Percentiles rank a stretch among this genome's conserved stretches.
Conservation (phyloP, 257 asterid genomes). For the Solanum lycopersicoides region DNA sequence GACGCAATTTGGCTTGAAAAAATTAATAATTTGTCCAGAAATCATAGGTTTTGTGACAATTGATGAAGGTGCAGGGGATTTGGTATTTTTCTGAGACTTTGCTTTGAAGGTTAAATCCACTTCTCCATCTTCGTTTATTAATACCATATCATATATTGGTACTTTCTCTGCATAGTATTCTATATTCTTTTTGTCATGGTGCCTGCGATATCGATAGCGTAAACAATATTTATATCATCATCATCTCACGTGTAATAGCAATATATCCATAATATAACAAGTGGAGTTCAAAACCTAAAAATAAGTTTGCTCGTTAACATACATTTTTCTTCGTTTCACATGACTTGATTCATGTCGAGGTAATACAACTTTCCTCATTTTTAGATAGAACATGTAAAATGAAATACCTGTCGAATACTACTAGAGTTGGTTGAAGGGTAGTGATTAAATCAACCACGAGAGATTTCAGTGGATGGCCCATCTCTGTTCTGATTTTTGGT, state of each 20-base stretch:
- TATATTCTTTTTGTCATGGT: constrained; percentile 25
- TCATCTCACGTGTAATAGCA: neutral
- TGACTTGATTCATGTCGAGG: no score
- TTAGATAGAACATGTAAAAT: no score
- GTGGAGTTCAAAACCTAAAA: neutral
- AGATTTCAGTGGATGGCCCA: constrained; percentile 53
- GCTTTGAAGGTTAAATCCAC: constrained; percentile 24
- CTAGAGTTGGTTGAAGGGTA: constrained; percentile 45
- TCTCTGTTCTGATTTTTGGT: constrained; percentile 48
- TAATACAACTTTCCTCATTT: no score
- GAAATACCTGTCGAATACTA: constrained; percentile 69
- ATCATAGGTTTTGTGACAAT: constrained; percentile 2
- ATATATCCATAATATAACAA: neutral
- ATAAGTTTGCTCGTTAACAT: no score
- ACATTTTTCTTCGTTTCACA: no score
- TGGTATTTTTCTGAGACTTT: neutral
- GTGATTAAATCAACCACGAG: constrained; percentile 45
- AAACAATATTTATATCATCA: neutral
- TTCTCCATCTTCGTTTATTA: constrained; percentile 28
- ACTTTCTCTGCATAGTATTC: constrained; percentile 27
- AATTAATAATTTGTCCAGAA: constrained; percentile 19
- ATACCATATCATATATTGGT: constrained; percentile 8
- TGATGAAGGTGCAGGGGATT: constrained; percentile 7
- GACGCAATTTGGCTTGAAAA: constrained; percentile 17
- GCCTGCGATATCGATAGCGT: neutral